Conservation (phyloP, 176 grass and related monocot species). For the Carex cristatella region DNA sequence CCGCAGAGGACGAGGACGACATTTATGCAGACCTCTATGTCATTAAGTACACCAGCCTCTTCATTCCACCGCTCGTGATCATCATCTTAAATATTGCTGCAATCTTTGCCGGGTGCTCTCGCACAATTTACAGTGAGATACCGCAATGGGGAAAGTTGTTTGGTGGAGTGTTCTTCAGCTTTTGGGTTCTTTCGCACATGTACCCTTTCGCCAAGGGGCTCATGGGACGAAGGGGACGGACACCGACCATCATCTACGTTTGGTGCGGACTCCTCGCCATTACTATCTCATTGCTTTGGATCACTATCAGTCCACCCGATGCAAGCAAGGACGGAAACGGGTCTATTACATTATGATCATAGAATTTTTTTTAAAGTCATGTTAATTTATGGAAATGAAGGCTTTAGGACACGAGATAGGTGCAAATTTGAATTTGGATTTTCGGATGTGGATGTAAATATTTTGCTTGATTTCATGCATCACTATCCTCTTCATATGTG, state of each 20-base stretch:
- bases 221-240: conserved; percentile 20
- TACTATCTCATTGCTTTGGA: conserved; percentile 24
- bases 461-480: not conserved
- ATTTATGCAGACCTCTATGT: conserved; percentile 32
- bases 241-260: conserved; percentile 30
- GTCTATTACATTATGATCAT: not conserved
- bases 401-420: not conserved
- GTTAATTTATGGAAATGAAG: not conserved
- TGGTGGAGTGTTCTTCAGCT: conserved; percentile 33
- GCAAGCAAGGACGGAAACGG: not conserved
- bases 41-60: conserved; percentile 35
- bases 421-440: not conserved
- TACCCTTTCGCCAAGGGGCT: conserved; percentile 34
- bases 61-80: conserved; percentile 31
- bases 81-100: conserved; percentile 24
- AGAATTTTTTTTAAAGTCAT: not conserved
- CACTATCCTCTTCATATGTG: not conserved
- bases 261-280: conserved; percentile 27
- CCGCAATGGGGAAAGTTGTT: conserved; percentile 28
- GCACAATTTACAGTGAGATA: conserved; percentile 29
- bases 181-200: conserved; percentile 29
- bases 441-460: not conserved
- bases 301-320: conserved; percentile 23
- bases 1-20: conserved; percentile 27
- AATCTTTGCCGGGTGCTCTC: conserved; percentile 24